A percentile compares a stretch with the other conserved stretches of the same genome.
Conservation (phyloP, 179 eudicot genomes). For the Camellia oleifera region DNA sequence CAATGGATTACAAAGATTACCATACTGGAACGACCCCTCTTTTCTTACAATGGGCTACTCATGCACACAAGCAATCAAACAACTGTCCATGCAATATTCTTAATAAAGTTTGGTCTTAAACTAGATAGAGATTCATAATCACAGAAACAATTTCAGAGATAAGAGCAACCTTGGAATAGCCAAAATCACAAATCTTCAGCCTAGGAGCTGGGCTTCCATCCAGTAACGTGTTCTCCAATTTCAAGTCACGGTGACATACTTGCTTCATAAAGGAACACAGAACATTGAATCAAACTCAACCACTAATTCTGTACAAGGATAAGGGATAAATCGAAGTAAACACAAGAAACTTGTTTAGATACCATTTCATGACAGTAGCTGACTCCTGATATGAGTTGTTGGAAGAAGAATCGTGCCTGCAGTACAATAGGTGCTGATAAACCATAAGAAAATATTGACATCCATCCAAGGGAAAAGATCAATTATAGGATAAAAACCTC, state of each 20-base stretch:
- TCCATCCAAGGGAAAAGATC: neutral
- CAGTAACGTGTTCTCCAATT: constrained; percentile 84
- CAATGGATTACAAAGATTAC: no score
- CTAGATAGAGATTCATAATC: neutral
- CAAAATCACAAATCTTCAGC: constrained; percentile 94
- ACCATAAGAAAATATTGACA: neutral
- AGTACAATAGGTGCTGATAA: neutral
- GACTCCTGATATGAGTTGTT: constrained; percentile 91
- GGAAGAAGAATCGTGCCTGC: constrained; percentile 94
- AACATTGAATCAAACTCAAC: neutral
- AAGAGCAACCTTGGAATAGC: constrained; percentile 76
- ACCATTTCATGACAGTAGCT: constrained; percentile 94
- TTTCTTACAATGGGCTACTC: no score
- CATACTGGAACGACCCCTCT: no score
- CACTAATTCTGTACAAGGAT: neutral
- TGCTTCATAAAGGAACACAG: constrained; percentile 42
- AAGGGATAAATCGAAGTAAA: neutral
- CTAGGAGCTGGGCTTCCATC: constrained; percentile 95
- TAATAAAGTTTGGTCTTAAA: neutral
- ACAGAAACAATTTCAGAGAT: neutral
- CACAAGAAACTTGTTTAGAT: constrained; percentile 15
- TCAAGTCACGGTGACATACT: constrained; percentile 93
- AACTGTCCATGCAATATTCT: neutral
- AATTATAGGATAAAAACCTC: constrained; percentile 46
- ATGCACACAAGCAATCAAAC: neutral